Evolutionary conservation across 495 filamentous ascomycete genomes (phyloP).

Genomic region (Cryomyces minteri): DNA sequence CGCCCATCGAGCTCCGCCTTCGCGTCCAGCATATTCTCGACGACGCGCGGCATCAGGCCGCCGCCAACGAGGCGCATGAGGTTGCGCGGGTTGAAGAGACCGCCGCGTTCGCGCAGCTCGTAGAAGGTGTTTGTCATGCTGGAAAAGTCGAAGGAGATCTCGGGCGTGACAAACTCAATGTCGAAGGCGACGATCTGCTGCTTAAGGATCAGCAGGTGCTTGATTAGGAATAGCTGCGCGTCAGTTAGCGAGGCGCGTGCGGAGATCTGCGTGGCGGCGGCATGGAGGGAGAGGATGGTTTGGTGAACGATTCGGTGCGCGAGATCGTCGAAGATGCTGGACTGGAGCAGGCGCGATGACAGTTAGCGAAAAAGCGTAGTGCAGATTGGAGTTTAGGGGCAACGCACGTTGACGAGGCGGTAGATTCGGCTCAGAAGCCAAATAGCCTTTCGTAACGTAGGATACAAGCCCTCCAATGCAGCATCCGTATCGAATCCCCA

Average conservation of each 20-base stretch:
- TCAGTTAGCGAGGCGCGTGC: slow-evolving; percentile 31
- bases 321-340: slow-evolving; percentile 58
- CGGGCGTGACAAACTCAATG: slow-evolving; percentile 65
- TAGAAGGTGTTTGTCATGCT: slow-evolving; percentile 63
- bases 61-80: slow-evolving; percentile 29
- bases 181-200: slow-evolving; percentile 85
- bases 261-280: slow-evolving; percentile 29
- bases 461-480: slow-evolving; percentile 39
- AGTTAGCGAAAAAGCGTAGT: too few relatives aligned
- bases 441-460: slow-evolving; percentile 57
- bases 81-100: slow-evolving; percentile 47
- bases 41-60: slow-evolving; percentile 11
- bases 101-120: slow-evolving; percentile 49
- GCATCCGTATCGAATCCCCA: slow-evolving; percentile 12
- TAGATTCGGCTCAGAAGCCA: slow-evolving; percentile 75
- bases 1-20: slow-evolving; percentile 58
- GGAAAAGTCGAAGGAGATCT: slow-evolving; percentile 56
- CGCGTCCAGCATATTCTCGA: slow-evolving; percentile 30
- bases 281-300: slow-evolving; percentile 46
- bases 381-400: neutral
- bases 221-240: slow-evolving; percentile 73
- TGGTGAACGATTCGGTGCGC: slow-evolving; percentile 63
- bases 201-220: slow-evolving; percentile 78
- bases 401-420: slow-evolving; percentile 57
- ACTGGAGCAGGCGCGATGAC: slow-evolving; percentile 17